Evolutionary conservation across 345 rosid genomes (phyloP).

Genomic region (Corymbia maculata): DNA sequence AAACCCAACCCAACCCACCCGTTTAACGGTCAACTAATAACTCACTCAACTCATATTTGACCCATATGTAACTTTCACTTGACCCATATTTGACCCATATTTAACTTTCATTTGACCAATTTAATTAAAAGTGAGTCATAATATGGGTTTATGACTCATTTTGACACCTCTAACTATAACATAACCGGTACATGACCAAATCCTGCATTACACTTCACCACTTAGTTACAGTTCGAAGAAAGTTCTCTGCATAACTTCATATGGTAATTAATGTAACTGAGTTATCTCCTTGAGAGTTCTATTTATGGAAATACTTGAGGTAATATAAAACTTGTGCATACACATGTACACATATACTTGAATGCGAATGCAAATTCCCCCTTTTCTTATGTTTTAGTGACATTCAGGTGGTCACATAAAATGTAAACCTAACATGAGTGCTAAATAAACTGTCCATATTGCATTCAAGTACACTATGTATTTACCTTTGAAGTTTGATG

Average conservation of each 20-base stretch:
- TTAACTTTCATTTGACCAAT: too few relatives aligned
- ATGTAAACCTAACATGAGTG: neutral
- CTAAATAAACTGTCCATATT: neutral
- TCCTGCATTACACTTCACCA: neutral
- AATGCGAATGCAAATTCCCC: neutral
- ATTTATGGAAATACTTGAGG: neutral
- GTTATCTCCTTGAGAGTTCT: neutral
- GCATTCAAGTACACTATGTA: neutral
- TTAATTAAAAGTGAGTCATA: too few relatives aligned
- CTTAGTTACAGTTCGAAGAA: neutral
- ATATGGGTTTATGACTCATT: too few relatives aligned
- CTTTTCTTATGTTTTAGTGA: neutral
- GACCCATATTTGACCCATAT: too few relatives aligned
- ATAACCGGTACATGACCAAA: constrained; percentile 31
- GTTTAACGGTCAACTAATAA: too few relatives aligned
- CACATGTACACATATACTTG: neutral
- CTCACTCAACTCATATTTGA: too few relatives aligned
- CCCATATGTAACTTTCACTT: too few relatives aligned
- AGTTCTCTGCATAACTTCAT: neutral
- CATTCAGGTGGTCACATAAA: neutral
- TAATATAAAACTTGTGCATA: neutral
- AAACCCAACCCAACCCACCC: too few relatives aligned
- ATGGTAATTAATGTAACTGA: neutral
- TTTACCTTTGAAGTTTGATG: neutral
- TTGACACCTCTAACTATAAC: too few relatives aligned